phyloP scores from a whole-genome alignment of 176 grass and related monocot genomes.

The Musa troglodytarum region DNA sequence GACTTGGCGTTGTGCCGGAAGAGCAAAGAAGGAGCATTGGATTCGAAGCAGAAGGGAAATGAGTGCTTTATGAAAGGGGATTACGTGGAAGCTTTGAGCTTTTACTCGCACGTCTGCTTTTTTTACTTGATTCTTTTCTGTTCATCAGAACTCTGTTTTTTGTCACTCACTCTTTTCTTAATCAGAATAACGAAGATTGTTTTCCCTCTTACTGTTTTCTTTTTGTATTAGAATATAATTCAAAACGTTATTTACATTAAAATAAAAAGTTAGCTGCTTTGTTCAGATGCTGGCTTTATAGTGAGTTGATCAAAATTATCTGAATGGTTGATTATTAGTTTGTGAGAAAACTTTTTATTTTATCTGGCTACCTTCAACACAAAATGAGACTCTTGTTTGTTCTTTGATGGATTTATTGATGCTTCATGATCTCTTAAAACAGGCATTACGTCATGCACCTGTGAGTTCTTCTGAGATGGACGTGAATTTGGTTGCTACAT shows the following conservation, averaged over 20 bases:
- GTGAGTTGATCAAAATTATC: too few relatives aligned
- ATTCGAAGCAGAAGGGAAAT: conserved; percentile 64
- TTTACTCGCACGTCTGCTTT: conserved; percentile 28
- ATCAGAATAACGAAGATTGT: not conserved
- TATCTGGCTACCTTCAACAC: not conserved
- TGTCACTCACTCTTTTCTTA: not conserved
- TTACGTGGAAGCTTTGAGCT: conserved; percentile 44
- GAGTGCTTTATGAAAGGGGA: conserved; percentile 56
- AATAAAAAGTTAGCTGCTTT: not conserved
- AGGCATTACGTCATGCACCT: conserved; percentile 58
- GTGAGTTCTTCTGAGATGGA: conserved; percentile 34
- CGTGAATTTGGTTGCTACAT: conserved; percentile 40
- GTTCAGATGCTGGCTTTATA: not conserved
- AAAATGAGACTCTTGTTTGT: not conserved
- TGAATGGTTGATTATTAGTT: too few relatives aligned
- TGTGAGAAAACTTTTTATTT: not conserved
- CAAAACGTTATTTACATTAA: not conserved
- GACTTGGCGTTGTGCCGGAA: conserved; percentile 69
- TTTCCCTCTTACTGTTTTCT: conserved; percentile 11
- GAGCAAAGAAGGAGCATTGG: conserved; percentile 38
- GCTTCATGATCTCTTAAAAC: conserved; percentile 24
- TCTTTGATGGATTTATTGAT: not conserved
- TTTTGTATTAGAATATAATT: not conserved
- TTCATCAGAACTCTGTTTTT: not conserved
- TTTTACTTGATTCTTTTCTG: not conserved